A percentile compares a stretch with the other conserved stretches of the same genome.
These are phyloP conservation scores for Pseudocercospora crystallina DNA, from an alignment of 2,329 filamentous ascomycete genomes.

Conservation along the genomic window DNA sequence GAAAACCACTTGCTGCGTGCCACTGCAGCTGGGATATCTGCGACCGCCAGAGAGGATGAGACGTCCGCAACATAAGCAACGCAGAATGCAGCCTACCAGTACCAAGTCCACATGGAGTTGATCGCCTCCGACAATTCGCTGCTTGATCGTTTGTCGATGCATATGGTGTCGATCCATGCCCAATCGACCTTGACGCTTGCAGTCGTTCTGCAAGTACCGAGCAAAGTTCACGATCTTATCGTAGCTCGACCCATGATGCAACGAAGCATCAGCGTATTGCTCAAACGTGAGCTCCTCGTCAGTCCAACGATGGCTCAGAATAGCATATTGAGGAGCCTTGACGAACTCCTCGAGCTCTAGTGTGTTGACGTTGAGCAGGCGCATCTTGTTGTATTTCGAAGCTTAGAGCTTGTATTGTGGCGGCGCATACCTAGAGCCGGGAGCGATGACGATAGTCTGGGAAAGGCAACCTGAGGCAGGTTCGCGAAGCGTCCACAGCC, in stretches of 20 bases:
- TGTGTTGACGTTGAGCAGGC: slow-evolving; percentile 18
- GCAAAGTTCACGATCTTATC: neutral
- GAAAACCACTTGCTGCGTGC: slow-evolving; percentile 2
- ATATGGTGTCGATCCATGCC: slow-evolving; percentile 23
- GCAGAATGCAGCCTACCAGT: slow-evolving; percentile 3
- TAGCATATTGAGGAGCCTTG: slow-evolving; percentile 5
- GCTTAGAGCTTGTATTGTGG: no score
- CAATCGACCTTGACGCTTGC: neutral
- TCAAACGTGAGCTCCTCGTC: slow-evolving; percentile 6
- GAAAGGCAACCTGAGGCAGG: no score
- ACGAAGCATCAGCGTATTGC: neutral
- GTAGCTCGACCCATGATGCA: neutral
- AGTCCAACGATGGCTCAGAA: slow-evolving; percentile 9
- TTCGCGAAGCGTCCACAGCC: no score
- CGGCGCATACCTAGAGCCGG: no score
- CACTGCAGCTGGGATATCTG: neutral
- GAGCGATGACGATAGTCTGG: no score
- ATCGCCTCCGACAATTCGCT: slow-evolving; percentile 19
- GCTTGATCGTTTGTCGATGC: slow-evolving; percentile 19
- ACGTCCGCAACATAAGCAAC: slow-evolving; percentile 3
- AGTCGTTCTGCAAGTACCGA: neutral
- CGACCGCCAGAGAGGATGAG: neutral
- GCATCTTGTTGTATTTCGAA: slow-evolving; percentile 3
- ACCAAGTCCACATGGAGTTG: slow-evolving; percentile 19
- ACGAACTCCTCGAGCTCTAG: slow-evolving; percentile 17